Base-by-base conservation (phyloP, 169 alveolate genomes). In the Amoebophrya sp. region DNA sequence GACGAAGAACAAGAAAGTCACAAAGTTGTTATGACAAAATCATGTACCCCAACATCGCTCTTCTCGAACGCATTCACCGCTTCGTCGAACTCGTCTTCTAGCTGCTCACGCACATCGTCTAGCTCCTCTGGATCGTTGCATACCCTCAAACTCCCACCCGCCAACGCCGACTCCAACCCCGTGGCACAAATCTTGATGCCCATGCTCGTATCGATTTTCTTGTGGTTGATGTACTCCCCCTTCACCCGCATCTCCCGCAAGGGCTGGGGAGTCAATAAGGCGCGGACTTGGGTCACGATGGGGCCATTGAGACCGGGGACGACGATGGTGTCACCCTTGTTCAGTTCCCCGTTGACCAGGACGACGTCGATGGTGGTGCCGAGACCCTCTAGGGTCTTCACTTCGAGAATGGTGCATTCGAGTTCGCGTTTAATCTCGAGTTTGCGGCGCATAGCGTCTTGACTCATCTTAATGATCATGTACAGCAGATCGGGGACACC, bases 361-460 rank as follows among this genome's bases (percentile, higher is more conserved):
- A 99, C 98, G n/a, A 98, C 99, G 95, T 99, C 99, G 90, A 99
- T 98, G 2, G 99, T 99, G 34, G 99, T 98, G 0, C 99, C 99
- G 91, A 98, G 96, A 10, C 99, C 99, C 96, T 97, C 98, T 41
- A 95, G 92, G 93, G 90, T 98, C 95, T 98, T 98, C 65, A 98
- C 99, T 95, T 98, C 99, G 90, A 98, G 96, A 53, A 98, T 99
- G 0, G 99, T 97, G 93, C 99, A 98, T 93, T 98, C 96, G 94
- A 98, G 97, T 93, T 96, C 91, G 91, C 89, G 96, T 65, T 94
- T 96, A 90, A 95, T 95, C 78, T 92, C 92, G 33, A 94, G 93
- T 92, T 96, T 95, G 94, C 96, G 96, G 33, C 94, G 96, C 97
- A 97, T 96, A 94, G 97, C 93, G 89, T 93, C 96, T 34, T 98